These are phyloP conservation scores for Curvularia lunata DNA, from an alignment of 2,329 filamentous ascomycete species.

Conservation along the genomic window DNA sequence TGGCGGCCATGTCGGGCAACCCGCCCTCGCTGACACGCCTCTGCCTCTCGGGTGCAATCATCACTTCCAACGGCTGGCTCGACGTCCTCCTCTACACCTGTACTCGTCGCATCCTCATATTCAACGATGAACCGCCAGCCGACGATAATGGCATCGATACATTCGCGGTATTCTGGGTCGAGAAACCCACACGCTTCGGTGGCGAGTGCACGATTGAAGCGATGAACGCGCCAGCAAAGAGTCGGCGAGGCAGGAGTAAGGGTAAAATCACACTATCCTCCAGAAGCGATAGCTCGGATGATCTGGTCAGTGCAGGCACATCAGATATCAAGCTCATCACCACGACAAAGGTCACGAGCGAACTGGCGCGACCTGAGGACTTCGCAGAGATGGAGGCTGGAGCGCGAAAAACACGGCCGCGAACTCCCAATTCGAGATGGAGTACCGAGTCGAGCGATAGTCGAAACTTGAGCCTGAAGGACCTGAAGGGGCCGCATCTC, in stretches of 20 bases:
- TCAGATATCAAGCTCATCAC: conserved; percentile 47
- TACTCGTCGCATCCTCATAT: conserved; percentile 62
- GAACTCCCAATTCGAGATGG: conserved; percentile 40
- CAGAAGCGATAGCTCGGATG: conserved; percentile 33
- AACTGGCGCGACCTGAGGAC: conserved; percentile 43
- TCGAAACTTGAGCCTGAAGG: conserved; percentile 22
- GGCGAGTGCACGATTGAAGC: conserved; percentile 55
- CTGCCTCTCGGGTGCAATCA: conserved; percentile 61
- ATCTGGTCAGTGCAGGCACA: conserved; percentile 29
- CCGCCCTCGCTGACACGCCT: conserved; percentile 55
- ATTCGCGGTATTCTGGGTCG: conserved; percentile 45
- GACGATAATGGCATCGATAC: conserved; percentile 46
- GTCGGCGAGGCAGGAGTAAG: conserved; percentile 21
- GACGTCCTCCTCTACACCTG: conserved; percentile 65
- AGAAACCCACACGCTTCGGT: conserved; percentile 49
- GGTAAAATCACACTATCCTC: conserved; percentile 28
- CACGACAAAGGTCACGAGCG: conserved; percentile 43
- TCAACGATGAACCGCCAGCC: conserved; percentile 55
- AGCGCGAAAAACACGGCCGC: conserved; percentile 31
- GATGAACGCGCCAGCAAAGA: conserved; percentile 7
- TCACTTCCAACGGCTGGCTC: conserved; percentile 65
- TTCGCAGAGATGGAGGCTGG: conserved; percentile 43
- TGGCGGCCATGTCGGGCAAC: conserved; percentile 65
- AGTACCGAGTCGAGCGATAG: conserved; percentile 40
- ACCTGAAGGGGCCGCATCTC: conserved; percentile 8